Evolutionary conservation across 495 filamentous ascomycete species (phyloP), one percentile per base, ranked within the genome.

Genomic region (Entonaema liquescens): DNA sequence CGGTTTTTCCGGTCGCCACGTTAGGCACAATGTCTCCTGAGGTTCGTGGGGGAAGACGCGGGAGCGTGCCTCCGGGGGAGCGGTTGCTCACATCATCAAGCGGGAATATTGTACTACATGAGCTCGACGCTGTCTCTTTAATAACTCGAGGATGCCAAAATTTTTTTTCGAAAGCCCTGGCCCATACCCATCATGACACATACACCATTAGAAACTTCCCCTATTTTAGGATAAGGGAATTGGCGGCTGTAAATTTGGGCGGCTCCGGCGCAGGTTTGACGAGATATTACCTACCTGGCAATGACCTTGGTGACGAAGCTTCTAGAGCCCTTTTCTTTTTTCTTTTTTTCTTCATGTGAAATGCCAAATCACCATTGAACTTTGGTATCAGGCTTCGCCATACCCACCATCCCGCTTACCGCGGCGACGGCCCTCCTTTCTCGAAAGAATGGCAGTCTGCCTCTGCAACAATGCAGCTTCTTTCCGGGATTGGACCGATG

Each of bases 1-100:
- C 70, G 70, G 57, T 25, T 58, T 54, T 65, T 26, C 70, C 62
- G 59, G 62, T 57, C 17, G 53, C 70, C 57, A 73, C 70, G 70
- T 73, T 52, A 72, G 50, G 65, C 49, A 47, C 55, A 61, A 62
- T 57, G 49, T 21, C 42, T 65, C 25, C 54, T 59, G 5, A 47
- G 52, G 62, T 59, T 59, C 65, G 65, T 68, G 70, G 61, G 70
- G 65, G 58, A 19, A 17, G 57, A 52, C 50, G 70, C 53, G 28
- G 49, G n/a, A 62, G 38, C 33, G 25, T 62, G 11, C 44, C 35
- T 29, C 38, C 64, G 49, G 40, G 42, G 21, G 23, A 63, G 29
- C 56, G 61, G 57, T 31, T 58, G 58, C 52, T 33, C 49, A 53
- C 49, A 11, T 35, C 33, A 21, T 62, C 42, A 35, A 62, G 50